A percentile compares a stretch with the other conserved stretches of the same genome.
phyloP scores from a whole-genome alignment of 2,329 filamentous ascomycete genomes.

The Leptographium flavum region DNA sequence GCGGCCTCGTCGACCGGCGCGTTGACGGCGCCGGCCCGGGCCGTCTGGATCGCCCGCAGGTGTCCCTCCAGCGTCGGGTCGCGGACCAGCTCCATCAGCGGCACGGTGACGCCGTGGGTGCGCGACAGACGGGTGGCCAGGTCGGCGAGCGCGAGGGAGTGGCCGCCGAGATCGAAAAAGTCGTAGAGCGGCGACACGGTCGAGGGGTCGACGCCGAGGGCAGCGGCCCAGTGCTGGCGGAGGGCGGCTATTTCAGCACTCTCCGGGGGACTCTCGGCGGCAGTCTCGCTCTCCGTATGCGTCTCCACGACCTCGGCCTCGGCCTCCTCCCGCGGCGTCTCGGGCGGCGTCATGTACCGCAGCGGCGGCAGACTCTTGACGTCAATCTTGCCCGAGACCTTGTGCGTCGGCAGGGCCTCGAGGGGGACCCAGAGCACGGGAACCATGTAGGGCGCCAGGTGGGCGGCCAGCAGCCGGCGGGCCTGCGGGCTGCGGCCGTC shows the following conservation, averaged over 20 bases:
- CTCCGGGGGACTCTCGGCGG: constrained; percentile 30
- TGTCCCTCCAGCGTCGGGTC: constrained; percentile 61
- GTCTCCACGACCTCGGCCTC: background rate
- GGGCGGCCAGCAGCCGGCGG: constrained; percentile 47
- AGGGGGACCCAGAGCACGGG: constrained; percentile 65
- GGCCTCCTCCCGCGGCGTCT: constrained; percentile 16
- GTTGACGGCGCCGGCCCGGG: constrained; percentile 53
- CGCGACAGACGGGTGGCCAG: constrained; percentile 56
- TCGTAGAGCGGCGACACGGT: constrained; percentile 56
- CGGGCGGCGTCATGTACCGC: constrained; percentile 27
- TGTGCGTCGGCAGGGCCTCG: constrained; percentile 56
- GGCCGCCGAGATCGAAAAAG: constrained; percentile 71
- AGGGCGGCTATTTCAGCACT: constrained; percentile 49
- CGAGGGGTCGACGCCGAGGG: constrained; percentile 48
- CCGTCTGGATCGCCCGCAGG: constrained; percentile 52
- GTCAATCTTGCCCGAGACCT: constrained; percentile 67
- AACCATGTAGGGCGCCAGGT: constrained; percentile 73
- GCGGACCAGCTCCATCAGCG: constrained; percentile 56
- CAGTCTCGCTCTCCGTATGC: constrained; percentile 15
- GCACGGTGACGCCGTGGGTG: constrained; percentile 59
- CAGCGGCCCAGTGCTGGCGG: constrained; percentile 56
- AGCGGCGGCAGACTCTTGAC: constrained; percentile 57
- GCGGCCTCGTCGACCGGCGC: constrained; percentile 21
- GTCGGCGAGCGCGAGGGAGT: constrained; percentile 65
- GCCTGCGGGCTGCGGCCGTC: constrained; percentile 57